Evolutionary conservation across 331 rosid species (phyloP), one percentile per base, ranked within the genome.

Genomic region (Saraca asoca): DNA sequence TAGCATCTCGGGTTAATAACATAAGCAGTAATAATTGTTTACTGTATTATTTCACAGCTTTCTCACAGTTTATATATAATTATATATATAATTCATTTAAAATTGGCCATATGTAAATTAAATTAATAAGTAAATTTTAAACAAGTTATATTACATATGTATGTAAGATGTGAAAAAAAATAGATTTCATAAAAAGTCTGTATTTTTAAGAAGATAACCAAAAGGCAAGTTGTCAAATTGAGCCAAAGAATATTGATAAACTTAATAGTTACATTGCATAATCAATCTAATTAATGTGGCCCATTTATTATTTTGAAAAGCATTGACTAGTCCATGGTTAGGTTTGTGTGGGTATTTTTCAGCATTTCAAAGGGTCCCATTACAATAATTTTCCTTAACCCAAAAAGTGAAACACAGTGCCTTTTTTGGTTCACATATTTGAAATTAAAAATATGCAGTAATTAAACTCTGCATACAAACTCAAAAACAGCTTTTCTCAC

Each of bases 291-390:
- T 67, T 51, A 68, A 67, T 68, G 76, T 72, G 57, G 63, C 65
- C 76, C 73, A 72, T 62, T 76, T 58, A 72, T 76, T 72, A 63
- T 72, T 34, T 76, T 45, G 49, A 58, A 57, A 64, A 68, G 55
- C 59, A 72, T 68, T 80, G 79, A 80, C 79, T 55, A 79, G 75
- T 62, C 76, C 68, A 68, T 6, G 74, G 81, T 80, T 80, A 68
- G 85, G 85, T 80, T 1, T 24, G 57, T 79, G 79, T 64, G 79
- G 62, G 72, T 78, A 72, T 72, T 80, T n/a, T 68, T 80, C 79
- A 72, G 31, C 50, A 44, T 15, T 61, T 66, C 14, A 13, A 72
- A 79, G 85, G 35, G 18, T 76, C 49, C 81, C 81, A 76, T 68
- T 42, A 51, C 81, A 80, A 76, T 72, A 72, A 80, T 76, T 63